Conservation (phyloP, 352 stramenopile genomes). For the Phytopythium kandeliae region DNA sequence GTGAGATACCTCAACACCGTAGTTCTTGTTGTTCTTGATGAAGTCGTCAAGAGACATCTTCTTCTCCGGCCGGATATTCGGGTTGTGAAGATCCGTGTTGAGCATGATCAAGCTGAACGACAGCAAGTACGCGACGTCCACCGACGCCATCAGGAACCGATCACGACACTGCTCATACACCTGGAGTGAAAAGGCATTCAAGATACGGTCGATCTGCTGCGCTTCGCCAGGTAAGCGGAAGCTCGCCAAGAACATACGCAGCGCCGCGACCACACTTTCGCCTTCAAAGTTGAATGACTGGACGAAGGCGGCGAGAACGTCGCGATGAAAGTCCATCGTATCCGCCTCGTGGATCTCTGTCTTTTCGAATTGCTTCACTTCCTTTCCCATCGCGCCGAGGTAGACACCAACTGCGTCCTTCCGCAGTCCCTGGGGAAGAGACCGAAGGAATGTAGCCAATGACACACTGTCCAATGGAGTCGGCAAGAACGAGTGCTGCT, state of each 20-base stretch:
- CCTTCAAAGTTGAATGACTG: constrained; percentile 78
- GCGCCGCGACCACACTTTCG: constrained; percentile 67
- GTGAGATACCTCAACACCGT: constrained; percentile 69
- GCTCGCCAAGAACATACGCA: constrained; percentile 91
- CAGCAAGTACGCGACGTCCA: constrained; percentile 94
- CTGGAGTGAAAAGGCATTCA: constrained; percentile 95
- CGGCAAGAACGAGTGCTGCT: constrained; percentile 73
- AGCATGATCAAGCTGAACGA: constrained; percentile 99
- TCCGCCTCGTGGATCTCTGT: constrained; percentile 72
- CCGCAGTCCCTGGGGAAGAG: constrained; percentile 69
- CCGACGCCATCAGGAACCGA: constrained; percentile 56
- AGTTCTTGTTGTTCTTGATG: constrained; percentile 84
- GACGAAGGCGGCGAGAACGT: constrained; percentile 71
- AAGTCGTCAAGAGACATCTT: constrained; percentile 89
- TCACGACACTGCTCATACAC: constrained; percentile 79
- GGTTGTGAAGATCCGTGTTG: constrained; percentile 98
- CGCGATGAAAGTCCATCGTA: constrained; percentile 79
- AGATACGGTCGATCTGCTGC: constrained; percentile 98
- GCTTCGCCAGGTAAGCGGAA: constrained; percentile 97
- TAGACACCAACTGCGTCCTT: constrained; percentile 81
- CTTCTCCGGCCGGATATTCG: constrained; percentile 83
- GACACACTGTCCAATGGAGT: constrained; percentile 65
- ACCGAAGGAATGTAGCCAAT: constrained; percentile 85
- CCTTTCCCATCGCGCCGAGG: constrained; percentile 81
- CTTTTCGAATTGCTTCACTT: constrained; percentile 70